Evolutionary conservation across 2,329 filamentous ascomycete genomes (phyloP).

Genomic region (Microdochium nivale): DNA sequence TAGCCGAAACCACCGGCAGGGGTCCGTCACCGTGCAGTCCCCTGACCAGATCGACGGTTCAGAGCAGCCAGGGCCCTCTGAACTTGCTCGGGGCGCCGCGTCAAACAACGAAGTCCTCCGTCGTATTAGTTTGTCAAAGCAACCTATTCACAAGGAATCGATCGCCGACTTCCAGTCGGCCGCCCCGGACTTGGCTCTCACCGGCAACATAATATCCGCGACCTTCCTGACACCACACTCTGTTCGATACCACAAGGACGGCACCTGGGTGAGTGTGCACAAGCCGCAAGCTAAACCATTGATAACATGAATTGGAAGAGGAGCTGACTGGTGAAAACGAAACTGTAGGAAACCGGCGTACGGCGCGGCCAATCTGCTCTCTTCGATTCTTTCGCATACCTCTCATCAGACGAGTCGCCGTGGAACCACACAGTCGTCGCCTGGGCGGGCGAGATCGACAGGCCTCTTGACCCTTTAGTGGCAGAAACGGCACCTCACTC

Average conservation of each 20-base stretch:
- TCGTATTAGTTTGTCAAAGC: slow-evolving; percentile 31
- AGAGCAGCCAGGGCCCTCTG: slow-evolving; percentile 8
- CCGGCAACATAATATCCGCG: slow-evolving; percentile 58
- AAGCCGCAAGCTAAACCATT: not conserved
- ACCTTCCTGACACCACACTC: slow-evolving; percentile 56
- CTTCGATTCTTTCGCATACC: slow-evolving; percentile 82
- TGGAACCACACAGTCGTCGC: slow-evolving; percentile 93
- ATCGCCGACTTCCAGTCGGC: slow-evolving; percentile 45
- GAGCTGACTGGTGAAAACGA: slow-evolving; percentile 1
- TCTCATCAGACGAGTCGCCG: slow-evolving; percentile 72
- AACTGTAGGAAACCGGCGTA: slow-evolving; percentile 56
- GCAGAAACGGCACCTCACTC: slow-evolving; percentile 39
- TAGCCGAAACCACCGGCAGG: not conserved
- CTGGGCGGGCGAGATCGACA: slow-evolving; percentile 84
- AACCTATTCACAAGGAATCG: slow-evolving; percentile 37
- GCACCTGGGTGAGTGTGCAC: slow-evolving; percentile 49
- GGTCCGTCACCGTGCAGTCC: slow-evolving; percentile 8
- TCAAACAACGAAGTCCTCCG: slow-evolving; percentile 32
- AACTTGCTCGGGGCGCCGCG: slow-evolving; percentile 19
- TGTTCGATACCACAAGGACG: slow-evolving; percentile 46
- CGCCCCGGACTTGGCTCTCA: slow-evolving; percentile 49
- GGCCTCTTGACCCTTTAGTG: slow-evolving; percentile 32
- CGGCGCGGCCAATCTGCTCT: slow-evolving; percentile 85
- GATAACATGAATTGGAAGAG: slow-evolving; percentile 1
- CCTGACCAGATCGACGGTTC: slow-evolving; percentile 10